A percentile compares a stretch with the other conserved stretches of the same genome.
Evolutionary conservation across 1,284 basidiomycete genomes (phyloP).

Genomic region (Pyrrhoderma noxium): DNA sequence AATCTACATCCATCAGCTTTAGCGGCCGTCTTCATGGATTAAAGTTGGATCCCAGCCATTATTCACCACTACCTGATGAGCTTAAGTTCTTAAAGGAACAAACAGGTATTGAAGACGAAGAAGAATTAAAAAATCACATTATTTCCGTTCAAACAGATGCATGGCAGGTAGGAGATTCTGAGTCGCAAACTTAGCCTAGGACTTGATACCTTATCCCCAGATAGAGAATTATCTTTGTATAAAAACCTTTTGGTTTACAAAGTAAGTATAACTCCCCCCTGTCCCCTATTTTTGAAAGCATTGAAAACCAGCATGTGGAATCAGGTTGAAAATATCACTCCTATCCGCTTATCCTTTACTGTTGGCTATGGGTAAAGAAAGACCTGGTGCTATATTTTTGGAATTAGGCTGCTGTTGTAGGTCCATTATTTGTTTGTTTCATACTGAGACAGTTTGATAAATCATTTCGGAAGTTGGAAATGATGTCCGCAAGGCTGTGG

Average conservation of each 20-base stretch:
- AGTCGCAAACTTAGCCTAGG: slow-evolving; percentile 16
- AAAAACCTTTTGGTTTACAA: slow-evolving; percentile 18
- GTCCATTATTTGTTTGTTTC: slow-evolving; percentile 22
- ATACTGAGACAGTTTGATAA: neutral
- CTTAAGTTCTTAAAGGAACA: slow-evolving; percentile 16
- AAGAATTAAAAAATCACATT: slow-evolving; percentile 17
- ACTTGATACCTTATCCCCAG: slow-evolving; percentile 6
- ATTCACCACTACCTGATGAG: slow-evolving; percentile 7
- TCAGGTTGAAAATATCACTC: slow-evolving; percentile 35
- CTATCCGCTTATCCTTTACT: slow-evolving; percentile 37
- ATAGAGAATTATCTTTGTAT: slow-evolving; percentile 19
- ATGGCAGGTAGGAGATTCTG: slow-evolving; percentile 7
- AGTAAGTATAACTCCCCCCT: slow-evolving; percentile 5
- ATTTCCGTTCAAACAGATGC: slow-evolving; percentile 17
- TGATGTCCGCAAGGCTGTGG: slow-evolving; percentile 23
- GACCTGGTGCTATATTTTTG: slow-evolving; percentile 39
- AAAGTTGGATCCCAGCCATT: slow-evolving; percentile 10
- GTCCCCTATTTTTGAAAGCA: neutral
- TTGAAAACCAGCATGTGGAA: neutral
- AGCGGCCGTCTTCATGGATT: neutral
- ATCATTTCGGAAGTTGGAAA: slow-evolving; percentile 22
- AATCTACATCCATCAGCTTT: no score
- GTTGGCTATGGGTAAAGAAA: slow-evolving; percentile 33
- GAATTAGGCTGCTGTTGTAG: slow-evolving; percentile 44
- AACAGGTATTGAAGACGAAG: slow-evolving; percentile 16